phyloP scores from a whole-genome alignment of 805 yeast species.

The Metschnikowia lochheadii region DNA sequence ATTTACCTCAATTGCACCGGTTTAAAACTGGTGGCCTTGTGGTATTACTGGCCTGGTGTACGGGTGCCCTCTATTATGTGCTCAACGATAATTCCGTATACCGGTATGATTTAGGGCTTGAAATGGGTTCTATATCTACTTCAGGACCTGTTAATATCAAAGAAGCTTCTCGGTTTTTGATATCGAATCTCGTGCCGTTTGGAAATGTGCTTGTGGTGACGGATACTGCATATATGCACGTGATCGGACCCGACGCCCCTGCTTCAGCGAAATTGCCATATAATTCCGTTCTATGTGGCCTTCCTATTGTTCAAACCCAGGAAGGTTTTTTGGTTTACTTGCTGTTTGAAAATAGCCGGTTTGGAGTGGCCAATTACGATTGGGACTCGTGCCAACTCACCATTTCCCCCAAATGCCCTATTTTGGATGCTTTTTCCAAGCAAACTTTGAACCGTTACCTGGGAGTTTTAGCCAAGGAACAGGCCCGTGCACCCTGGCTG shows the following conservation, averaged over 20 bases:
- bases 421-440: slow-evolving; percentile 16
- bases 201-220: slow-evolving; percentile 3
- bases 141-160: slow-evolving; percentile 4
- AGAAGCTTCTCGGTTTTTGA: slow-evolving; percentile 11
- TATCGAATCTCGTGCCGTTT: slow-evolving; percentile 9
- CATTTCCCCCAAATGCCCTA: neutral
- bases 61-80: slow-evolving; percentile 10
- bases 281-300: slow-evolving; percentile 6
- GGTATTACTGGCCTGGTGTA: slow-evolving; percentile 17
- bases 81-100: slow-evolving; percentile 19
- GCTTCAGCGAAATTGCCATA: slow-evolving; percentile 6
- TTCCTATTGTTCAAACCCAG: neutral
- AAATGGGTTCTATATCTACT: neutral
- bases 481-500: slow-evolving; percentile 12
- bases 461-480: slow-evolving; percentile 11
- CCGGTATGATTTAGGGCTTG: slow-evolving; percentile 2
- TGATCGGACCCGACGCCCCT: neutral
- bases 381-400: neutral
- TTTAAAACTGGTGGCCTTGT: slow-evolving; percentile 6
- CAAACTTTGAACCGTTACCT: slow-evolving; percentile 19
- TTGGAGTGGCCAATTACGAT: slow-evolving; percentile 4
- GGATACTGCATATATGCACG: slow-evolving; percentile 9
- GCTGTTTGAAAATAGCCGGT: slow-evolving; percentile 13
- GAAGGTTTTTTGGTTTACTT: neutral
- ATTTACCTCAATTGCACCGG: slow-evolving; percentile 8